phyloP scores from a whole-genome alignment of 768 basidiomycete species.

The Hydnomerulius pinastri region DNA sequence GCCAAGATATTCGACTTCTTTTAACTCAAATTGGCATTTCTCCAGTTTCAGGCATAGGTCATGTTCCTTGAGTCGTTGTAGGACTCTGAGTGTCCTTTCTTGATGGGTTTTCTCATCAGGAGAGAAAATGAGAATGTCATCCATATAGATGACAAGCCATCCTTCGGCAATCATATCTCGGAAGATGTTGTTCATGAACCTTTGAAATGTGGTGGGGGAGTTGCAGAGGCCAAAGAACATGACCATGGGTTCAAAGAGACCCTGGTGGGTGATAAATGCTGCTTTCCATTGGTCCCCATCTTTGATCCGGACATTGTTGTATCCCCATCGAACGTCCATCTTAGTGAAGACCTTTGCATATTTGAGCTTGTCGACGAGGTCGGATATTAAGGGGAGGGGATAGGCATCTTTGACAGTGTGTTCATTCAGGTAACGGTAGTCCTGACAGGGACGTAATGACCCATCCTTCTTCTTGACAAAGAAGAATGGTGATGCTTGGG shows the following conservation, averaged over 20 bases:
- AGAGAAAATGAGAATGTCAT: conserved; percentile 27
- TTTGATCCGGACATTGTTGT: no score
- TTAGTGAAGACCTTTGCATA: conserved; percentile 22
- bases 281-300: no score
- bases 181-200: no score
- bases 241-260: conserved; percentile 12
- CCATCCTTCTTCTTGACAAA: no score
- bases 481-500: no score
- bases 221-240: conserved; percentile 24
- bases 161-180: conserved; percentile 20
- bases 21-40: conserved; percentile 18
- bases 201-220: conserved; percentile 21
- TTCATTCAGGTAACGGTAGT: no score
- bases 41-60: conserved; percentile 37
- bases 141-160: conserved; percentile 29
- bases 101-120: conserved; percentile 11
- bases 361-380: conserved; percentile 12
- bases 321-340: conserved; percentile 26
- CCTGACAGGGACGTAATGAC: no score
- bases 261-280: no score
- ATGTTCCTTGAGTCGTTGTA: conserved; percentile 29
- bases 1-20: neutral
- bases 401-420: no score
- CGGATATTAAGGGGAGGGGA: no score
- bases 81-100: conserved; percentile 17